Evolutionary conservation across 257 asterid genomes (phyloP).

Genomic region (Dorcoceras hygrometricum): DNA sequence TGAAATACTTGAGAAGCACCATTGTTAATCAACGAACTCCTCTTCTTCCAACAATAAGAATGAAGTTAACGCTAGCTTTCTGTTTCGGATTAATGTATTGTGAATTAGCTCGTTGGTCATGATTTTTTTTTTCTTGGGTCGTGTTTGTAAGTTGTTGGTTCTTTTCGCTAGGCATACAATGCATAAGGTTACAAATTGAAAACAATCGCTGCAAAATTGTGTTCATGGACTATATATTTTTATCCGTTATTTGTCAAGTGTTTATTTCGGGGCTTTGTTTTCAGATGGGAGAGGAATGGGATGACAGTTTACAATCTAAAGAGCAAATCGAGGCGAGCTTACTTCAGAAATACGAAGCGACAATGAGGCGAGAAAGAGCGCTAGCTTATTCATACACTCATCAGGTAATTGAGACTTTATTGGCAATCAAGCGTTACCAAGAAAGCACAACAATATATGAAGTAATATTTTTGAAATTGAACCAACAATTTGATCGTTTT

Average conservation of each 20-base stretch:
- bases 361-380: conserved; percentile 92
- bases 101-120: neutral
- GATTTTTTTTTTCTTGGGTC: conserved; percentile 7
- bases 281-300: conserved; percentile 96
- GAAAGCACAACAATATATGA: neutral
- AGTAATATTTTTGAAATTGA: neutral
- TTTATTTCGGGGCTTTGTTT: conserved; percentile 21
- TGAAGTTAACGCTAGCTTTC: neutral
- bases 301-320: conserved; percentile 73
- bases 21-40: neutral
- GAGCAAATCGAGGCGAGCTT: conserved; percentile 75
- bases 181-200: neutral
- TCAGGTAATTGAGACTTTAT: conserved; percentile 54
- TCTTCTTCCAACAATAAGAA: neutral
- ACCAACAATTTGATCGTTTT: neutral
- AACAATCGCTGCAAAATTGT: neutral
- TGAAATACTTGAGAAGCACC: neutral
- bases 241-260: conserved; percentile 9
- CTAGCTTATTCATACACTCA: conserved; percentile 90
- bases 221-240: neutral
- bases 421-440: neutral
- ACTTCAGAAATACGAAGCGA: conserved; percentile 79
- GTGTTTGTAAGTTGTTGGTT: neutral
- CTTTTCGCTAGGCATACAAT: neutral
- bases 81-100: neutral